Evolutionary conservation across 2,329 filamentous ascomycete species (phyloP).

Genomic region (Rhexocercosporidium sp.): DNA sequence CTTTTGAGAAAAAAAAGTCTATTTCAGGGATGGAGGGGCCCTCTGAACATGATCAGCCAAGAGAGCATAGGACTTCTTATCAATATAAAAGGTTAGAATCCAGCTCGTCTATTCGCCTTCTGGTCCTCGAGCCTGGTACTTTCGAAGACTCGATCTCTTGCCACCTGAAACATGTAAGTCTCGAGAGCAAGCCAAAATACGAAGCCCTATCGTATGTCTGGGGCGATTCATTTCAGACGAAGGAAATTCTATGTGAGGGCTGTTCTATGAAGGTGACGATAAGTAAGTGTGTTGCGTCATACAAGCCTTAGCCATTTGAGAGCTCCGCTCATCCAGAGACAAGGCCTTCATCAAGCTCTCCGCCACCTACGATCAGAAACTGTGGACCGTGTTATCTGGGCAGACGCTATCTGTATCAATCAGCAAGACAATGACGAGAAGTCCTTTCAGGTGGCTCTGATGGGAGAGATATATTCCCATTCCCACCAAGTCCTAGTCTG

Average conservation of each 20-base stretch:
- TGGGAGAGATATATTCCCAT: neutral
- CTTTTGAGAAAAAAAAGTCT: neutral
- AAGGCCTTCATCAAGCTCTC: neutral
- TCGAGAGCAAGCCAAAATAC: neutral
- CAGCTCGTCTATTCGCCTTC: neutral
- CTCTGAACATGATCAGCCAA: neutral
- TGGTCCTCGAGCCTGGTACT: neutral
- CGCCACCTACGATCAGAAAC: neutral
- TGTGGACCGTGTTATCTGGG: neutral
- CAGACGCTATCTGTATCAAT: constrained; percentile 1
- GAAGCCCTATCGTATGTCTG: neutral
- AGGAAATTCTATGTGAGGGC: neutral
- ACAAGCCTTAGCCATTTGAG: neutral
- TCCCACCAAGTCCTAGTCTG: neutral
- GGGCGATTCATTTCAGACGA: neutral
- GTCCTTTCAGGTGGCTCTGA: neutral
- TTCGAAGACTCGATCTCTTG: neutral
- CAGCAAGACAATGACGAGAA: neutral
- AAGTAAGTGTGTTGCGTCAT: neutral
- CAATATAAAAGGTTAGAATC: neutral
- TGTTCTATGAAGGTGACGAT: neutral
- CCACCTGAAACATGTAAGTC: neutral
- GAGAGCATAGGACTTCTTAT: neutral
- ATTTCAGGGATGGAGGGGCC: too few species aligned
- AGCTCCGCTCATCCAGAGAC: neutral